Base-by-base conservation (phyloP, 331 rosid species). In the Pyrus hybrid region DNA sequence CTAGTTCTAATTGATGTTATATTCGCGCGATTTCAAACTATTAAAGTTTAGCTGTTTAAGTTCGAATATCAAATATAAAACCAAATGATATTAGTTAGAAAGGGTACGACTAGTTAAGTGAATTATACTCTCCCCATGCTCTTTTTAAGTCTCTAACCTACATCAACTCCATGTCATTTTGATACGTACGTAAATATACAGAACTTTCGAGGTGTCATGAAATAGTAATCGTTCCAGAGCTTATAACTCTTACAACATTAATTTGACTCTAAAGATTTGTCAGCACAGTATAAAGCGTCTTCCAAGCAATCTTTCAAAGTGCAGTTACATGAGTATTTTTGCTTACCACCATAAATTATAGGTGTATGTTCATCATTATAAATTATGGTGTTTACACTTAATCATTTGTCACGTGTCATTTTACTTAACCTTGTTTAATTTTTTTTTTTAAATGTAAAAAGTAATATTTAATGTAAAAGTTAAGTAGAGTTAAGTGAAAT, bases 121-220 rank as follows among this genome's bases (percentile, higher is more conserved):
- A 11, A 9, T 9, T 60, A 60, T 12, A 11, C 4, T 25, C 30
- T 60, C 64, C 14, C 12, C 30, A 12, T 12, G 18, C 3, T 12
- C 18, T 12, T 56, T 56, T 60, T 6, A 60, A 20, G 20, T 16
- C 61, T 10, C 17, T 17, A 25, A 58, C 26, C 73, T 9, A 47
- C 32, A 16, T n/a, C 21, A 26, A 69, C 5, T 69, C 73, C 18
- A 10, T 47, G 13, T 9, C 63, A 70, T 51, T 29, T 33, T 11
- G 70, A 12, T 71, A 57, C 6, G 26, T 11, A 62, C 54, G 35
- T 58, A 72, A 21, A 43, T 32, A 33, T 33, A 1, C 61, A 14
- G 49, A 67, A 73, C 43, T 73, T 79, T 57, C 9, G 28, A 73
- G 17, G 57, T 67, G 65, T 25, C 72, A 56, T 54, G 70, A 37